Conservation (phyloP, 2,329 filamentous ascomycete genomes). For the Emericellopsis cladophorae region DNA sequence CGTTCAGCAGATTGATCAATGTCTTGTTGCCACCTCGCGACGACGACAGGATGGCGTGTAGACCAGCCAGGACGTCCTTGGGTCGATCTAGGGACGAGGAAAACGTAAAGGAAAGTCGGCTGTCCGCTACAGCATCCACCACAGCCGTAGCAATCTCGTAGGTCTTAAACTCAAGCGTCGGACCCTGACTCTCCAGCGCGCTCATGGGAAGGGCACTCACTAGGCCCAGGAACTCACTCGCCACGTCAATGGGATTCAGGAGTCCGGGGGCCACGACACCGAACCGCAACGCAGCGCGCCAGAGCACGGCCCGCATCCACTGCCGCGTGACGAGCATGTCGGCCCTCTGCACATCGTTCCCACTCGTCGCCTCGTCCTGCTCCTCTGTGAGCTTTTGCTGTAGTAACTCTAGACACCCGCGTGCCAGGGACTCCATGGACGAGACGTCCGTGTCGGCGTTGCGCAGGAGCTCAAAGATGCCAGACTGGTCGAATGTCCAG, state of each 20-base stretch:
- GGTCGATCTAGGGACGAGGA: slow-evolving; percentile 8
- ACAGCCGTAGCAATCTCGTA: slow-evolving; percentile 32
- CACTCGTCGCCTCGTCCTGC: slow-evolving; percentile 17
- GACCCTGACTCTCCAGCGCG: slow-evolving; percentile 34
- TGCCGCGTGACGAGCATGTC: slow-evolving; percentile 35
- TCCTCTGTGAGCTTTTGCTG: slow-evolving; percentile 22
- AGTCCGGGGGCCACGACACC: slow-evolving; percentile 13
- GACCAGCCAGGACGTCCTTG: slow-evolving; percentile 19
- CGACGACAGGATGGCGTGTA: slow-evolving; percentile 25
- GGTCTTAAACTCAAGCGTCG: slow-evolving; percentile 32
- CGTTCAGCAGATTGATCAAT: slow-evolving; percentile 20
- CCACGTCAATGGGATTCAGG: slow-evolving; percentile 27
- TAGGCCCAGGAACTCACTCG: slow-evolving; percentile 28
- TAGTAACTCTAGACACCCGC: slow-evolving; percentile 22
- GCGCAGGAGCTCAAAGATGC: slow-evolving; percentile 32
- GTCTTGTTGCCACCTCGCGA: slow-evolving; percentile 28
- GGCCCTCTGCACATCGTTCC: slow-evolving; percentile 32
- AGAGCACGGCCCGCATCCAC: slow-evolving; percentile 37
- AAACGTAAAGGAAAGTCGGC: slow-evolving; percentile 7
- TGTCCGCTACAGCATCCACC: slow-evolving; percentile 20
- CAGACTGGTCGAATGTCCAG: slow-evolving; percentile 34
- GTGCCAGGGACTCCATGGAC: slow-evolving; percentile 14
- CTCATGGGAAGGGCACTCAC: slow-evolving; percentile 28
- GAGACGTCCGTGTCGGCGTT: slow-evolving; percentile 18
- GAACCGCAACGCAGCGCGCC: slow-evolving; percentile 24